Evolutionary conservation across 2,329 filamentous ascomycete species (phyloP).

Genomic region (Venturia oleaginea): DNA sequence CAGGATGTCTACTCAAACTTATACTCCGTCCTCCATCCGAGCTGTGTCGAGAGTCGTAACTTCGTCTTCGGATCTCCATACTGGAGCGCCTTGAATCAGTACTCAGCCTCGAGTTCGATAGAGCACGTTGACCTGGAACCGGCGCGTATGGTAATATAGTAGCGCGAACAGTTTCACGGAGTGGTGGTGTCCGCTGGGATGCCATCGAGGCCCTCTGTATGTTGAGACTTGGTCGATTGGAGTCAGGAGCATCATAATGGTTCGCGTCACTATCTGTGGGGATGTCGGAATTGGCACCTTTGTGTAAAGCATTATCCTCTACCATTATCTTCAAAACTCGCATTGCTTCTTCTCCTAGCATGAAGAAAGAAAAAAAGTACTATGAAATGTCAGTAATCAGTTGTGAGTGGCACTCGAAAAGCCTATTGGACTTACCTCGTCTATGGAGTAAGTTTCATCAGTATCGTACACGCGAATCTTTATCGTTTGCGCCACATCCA

Average conservation of each 20-base stretch:
- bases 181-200: constrained; percentile 20
- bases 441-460: constrained; percentile 87
- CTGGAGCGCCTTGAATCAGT: constrained; percentile 30
- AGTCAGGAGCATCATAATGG: constrained; percentile 2
- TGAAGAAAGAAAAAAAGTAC: constrained; percentile 97
- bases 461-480: constrained; percentile 90
- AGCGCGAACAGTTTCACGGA: constrained; percentile 33
- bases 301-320: constrained; percentile 47
- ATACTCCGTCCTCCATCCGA: constrained; percentile 45
- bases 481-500: constrained; percentile 87
- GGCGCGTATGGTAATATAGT: constrained; percentile 35
- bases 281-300: constrained; percentile 6
- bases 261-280: constrained; percentile 8
- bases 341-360: constrained; percentile 73
- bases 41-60: constrained; percentile 9
- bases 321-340: constrained; percentile 66
- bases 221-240: not conserved
- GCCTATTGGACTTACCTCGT: constrained; percentile 55
- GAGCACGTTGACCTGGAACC: constrained; percentile 20
- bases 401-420: not conserved
- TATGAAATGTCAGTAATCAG: constrained; percentile 26
- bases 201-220: not conserved
- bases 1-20: constrained; percentile 48
- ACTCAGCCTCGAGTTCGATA: constrained; percentile 27
- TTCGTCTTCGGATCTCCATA: constrained; percentile 12